These are phyloP conservation scores for Balakata baccata DNA, from an alignment of 345 rosid species.

Conservation along the genomic window DNA sequence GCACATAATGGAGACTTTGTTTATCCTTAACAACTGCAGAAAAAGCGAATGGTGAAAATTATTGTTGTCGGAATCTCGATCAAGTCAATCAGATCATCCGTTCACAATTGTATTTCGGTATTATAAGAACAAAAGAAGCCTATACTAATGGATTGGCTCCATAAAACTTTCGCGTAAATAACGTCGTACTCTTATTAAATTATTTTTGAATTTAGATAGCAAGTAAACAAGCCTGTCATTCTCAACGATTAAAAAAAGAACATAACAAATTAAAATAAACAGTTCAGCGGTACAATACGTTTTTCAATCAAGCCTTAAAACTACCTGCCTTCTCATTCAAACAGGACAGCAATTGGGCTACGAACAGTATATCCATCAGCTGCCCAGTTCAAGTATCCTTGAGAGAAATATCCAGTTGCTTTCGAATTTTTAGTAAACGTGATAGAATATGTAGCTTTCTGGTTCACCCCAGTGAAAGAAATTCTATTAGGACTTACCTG, in stretches of 20 bases:
- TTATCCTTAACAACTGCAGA: too few relatives aligned
- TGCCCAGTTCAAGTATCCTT: conserved; percentile 23
- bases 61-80: too few relatives aligned
- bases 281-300: neutral
- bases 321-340: neutral
- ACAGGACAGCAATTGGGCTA: conserved; percentile 13
- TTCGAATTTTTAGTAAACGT: conserved; percentile 14
- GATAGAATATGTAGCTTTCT: conserved; percentile 18
- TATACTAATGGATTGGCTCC: too few relatives aligned
- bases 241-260: neutral
- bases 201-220: too few relatives aligned
- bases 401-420: conserved; percentile 1
- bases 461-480: neutral
- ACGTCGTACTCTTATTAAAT: too few relatives aligned
- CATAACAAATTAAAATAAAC: neutral
- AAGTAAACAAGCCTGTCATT: too few relatives aligned
- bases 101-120: too few relatives aligned
- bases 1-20: too few relatives aligned
- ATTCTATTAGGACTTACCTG: conserved; percentile 9
- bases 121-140: too few relatives aligned
- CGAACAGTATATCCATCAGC: conserved; percentile 11
- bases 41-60: too few relatives aligned
- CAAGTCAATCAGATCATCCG: too few relatives aligned
- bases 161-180: too few relatives aligned
- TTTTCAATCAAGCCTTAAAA: neutral